Evolutionary conservation across 371 early-diverging fungal genomes (phyloP).

Genomic region (Saksenaea oblongispora): DNA sequence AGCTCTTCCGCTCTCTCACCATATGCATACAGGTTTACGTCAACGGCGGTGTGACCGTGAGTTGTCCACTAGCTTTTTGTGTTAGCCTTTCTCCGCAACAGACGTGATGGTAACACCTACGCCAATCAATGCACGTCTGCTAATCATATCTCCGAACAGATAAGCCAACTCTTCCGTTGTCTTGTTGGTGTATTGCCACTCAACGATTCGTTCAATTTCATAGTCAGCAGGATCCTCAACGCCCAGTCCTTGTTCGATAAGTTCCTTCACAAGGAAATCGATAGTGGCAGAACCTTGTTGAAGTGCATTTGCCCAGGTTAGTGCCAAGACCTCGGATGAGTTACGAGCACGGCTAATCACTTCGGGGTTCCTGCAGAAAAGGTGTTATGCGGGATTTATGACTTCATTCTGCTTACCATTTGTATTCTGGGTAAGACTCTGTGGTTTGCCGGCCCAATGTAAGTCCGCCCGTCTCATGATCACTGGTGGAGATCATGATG

Average conservation of each 20-base stretch:
- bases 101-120: constrained; percentile 13
- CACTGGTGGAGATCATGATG: constrained; percentile 69
- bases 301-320: constrained; percentile 13
- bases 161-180: constrained; percentile 28
- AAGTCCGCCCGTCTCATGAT: constrained; percentile 64
- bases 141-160: constrained; percentile 51
- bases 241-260: constrained; percentile 58
- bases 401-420: constrained; percentile 43
- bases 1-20: constrained; percentile 55
- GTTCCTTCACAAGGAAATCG: constrained; percentile 31
- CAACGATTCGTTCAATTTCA: constrained; percentile 51
- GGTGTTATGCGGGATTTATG: neutral
- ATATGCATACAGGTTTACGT: constrained; percentile 70
- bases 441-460: constrained; percentile 54
- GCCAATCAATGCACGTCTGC: constrained; percentile 63
- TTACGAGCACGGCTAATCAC: constrained; percentile 57
- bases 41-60: constrained; percentile 60
- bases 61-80: constrained; percentile 48
- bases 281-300: neutral
- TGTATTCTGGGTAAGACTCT: constrained; percentile 66
- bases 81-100: neutral
- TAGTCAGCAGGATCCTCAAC: constrained; percentile 54
- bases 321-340: constrained; percentile 50
- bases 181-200: constrained; percentile 28
- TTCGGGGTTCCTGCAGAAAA: constrained; percentile 45